phyloP scores from a whole-genome alignment of 2,329 filamentous ascomycete species.

The Claviceps pusilla region DNA sequence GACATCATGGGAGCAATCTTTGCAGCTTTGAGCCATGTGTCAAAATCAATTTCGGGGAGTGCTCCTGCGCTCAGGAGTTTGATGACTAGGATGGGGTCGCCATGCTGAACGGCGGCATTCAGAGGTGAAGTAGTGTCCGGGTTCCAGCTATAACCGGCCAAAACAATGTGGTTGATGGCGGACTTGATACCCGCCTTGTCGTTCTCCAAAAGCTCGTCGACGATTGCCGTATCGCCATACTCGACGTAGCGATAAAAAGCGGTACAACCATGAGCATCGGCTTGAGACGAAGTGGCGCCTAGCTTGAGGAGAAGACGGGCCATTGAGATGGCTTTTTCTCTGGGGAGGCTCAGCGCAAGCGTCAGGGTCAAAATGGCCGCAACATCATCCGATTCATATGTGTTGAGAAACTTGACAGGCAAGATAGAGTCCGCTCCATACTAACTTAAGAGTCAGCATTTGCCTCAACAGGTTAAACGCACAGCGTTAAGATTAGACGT shows the following conservation, averaged over 20 bases:
- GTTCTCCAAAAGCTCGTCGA: slow-evolving; percentile 35
- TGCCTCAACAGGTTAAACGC: neutral
- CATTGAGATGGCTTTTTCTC: slow-evolving; percentile 50
- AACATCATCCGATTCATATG: slow-evolving; percentile 29
- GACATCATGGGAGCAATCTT: slow-evolving; percentile 27
- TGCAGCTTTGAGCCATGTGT: slow-evolving; percentile 45
- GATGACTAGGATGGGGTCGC: slow-evolving; percentile 36
- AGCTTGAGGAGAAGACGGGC: slow-evolving; percentile 48
- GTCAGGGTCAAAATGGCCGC: slow-evolving; percentile 54
- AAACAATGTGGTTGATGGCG: slow-evolving; percentile 50
- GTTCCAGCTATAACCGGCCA: slow-evolving; percentile 21
- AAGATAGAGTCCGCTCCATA: slow-evolving; percentile 67
- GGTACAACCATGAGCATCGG: slow-evolving; percentile 48
- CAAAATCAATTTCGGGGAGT: slow-evolving; percentile 42
- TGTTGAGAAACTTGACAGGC: slow-evolving; percentile 51
- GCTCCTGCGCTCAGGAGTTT: slow-evolving; percentile 52
- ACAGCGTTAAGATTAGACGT: slow-evolving; percentile 9
- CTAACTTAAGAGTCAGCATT: slow-evolving; percentile 14
- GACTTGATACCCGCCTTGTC: slow-evolving; percentile 47
- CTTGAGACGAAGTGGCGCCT: slow-evolving; percentile 60
- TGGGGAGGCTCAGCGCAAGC: slow-evolving; percentile 49
- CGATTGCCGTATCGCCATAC: slow-evolving; percentile 29
- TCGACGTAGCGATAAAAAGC: slow-evolving; percentile 50
- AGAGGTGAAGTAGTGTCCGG: slow-evolving; percentile 33
- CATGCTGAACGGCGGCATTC: slow-evolving; percentile 39